Evolutionary conservation across 345 rosid genomes (phyloP).

Genomic region (Citropsis articulata): DNA sequence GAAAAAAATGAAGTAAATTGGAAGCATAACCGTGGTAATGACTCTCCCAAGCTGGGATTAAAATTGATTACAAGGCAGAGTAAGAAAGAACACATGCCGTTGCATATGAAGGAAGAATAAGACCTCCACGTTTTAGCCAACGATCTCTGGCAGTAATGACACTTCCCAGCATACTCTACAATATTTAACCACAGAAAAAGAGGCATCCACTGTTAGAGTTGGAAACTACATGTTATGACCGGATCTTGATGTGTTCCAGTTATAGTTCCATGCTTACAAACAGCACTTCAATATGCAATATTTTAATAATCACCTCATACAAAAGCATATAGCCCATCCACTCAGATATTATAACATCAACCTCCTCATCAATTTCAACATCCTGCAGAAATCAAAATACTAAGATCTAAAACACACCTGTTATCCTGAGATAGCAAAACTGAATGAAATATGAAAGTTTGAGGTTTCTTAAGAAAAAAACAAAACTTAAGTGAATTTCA

Average conservation of each 20-base stretch:
- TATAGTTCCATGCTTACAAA: background rate
- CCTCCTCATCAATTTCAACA: conserved; percentile 91
- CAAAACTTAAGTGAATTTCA: background rate
- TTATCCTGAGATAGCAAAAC: background rate
- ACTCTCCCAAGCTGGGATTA: background rate
- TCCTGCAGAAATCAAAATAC: conserved; percentile 53
- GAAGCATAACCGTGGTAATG: background rate
- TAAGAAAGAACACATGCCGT: conserved; percentile 41
- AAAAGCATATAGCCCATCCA: conserved; percentile 99
- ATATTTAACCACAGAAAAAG: background rate
- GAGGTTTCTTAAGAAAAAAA: background rate
- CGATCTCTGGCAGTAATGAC: conserved; percentile 96
- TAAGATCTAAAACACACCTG: background rate
- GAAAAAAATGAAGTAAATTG: background rate
- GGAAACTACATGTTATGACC: background rate
- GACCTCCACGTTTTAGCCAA: conserved; percentile 90
- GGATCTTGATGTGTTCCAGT: background rate
- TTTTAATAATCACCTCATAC: conserved; percentile 66
- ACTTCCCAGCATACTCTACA: conserved; percentile 97
- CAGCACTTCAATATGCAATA: conserved; percentile 2
- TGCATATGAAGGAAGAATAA: conserved; percentile 93
- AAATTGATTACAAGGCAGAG: background rate
- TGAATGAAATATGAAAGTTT: background rate
- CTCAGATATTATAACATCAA: conserved; percentile 92
- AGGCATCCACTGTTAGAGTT: background rate